Evolutionary conservation across 345 rosid species (phyloP), one percentile per base, ranked within the genome.

Genomic region (Camelina sativa): DNA sequence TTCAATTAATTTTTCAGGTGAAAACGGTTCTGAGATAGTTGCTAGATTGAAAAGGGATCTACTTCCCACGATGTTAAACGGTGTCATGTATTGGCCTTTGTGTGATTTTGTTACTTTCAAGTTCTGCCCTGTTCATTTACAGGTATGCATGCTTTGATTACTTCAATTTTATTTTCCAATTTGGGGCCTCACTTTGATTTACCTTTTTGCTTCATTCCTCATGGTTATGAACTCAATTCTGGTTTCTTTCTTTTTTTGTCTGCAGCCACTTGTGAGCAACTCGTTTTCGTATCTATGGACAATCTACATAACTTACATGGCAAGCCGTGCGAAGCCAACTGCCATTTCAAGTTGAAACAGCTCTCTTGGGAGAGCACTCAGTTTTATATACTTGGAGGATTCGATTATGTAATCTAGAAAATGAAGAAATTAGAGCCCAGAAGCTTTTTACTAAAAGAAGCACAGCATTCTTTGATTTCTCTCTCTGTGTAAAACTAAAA

Each of bases 201-300:
- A 17, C 50, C 9, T 11, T 75, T 38, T 51, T 62, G 41, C 30
- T 28, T 34, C 46, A 59, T 61, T 30, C 22, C 9, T 13, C 63
- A 17, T 13, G 10, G 12, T 46, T 44, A 15, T 4, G 25, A 38
- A 53, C 40, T 19, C 61, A 40, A 2, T 40, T 23, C 32, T 64
- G 48, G 72, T 58, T 65, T 50, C 4, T 48, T 13, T 59, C 19
- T 28, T 37, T n/a, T 59, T 38, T 28, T 37, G 22, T 67, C 13
- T 46, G 67, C 91, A 95, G 97, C 93, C 99, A 22, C 73, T 95
- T 71, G 91, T 92, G 79, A 88, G 89, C 86, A 95, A 95, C 80
- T 87, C 93, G 5, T 95, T 95, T 85, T 86, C 99, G 3, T 95
- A 87, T 78, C 70, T 88, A 34, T 95, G 98, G 99, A 92, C 97